phyloP scores from a whole-genome alignment of 441 rosid genomes.

The Manihot esculenta region DNA sequence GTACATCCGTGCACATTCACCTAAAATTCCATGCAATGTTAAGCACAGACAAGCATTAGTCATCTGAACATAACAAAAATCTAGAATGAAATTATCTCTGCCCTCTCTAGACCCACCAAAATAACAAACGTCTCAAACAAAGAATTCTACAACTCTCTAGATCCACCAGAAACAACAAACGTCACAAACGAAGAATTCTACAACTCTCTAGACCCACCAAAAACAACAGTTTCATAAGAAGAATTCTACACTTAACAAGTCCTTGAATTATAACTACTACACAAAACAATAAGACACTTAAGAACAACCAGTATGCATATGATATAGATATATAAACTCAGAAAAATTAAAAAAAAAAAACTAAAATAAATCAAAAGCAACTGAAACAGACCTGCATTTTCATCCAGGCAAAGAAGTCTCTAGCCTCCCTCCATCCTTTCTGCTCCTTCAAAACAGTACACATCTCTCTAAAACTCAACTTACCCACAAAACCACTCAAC shows the following conservation, averaged over 20 bases:
- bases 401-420: conserved; percentile 90
- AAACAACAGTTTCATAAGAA: too few species aligned
- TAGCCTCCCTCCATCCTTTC: conserved; percentile 77
- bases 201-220: too few species aligned
- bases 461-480: conserved; percentile 80
- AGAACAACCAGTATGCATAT: not conserved
- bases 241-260: too few species aligned
- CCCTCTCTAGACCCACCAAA: too few species aligned
- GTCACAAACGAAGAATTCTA: not conserved
- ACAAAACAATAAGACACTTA: too few species aligned
- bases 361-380: not conserved
- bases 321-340: not conserved
- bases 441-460: conserved; percentile 89
- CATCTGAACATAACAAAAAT: not conserved
- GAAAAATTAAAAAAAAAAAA: not conserved
- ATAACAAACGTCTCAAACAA: not conserved
- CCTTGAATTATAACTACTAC: too few species aligned
- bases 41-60: not conserved
- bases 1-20: not conserved
- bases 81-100: not conserved
- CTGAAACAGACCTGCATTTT: conserved; percentile 62
- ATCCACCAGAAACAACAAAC: not conserved
- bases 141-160: not conserved
- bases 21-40: not conserved
- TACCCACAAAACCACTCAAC: conserved; percentile 78